Conservation (phyloP, 176 grass and related monocot genomes). For the Guadua angustifolia region DNA sequence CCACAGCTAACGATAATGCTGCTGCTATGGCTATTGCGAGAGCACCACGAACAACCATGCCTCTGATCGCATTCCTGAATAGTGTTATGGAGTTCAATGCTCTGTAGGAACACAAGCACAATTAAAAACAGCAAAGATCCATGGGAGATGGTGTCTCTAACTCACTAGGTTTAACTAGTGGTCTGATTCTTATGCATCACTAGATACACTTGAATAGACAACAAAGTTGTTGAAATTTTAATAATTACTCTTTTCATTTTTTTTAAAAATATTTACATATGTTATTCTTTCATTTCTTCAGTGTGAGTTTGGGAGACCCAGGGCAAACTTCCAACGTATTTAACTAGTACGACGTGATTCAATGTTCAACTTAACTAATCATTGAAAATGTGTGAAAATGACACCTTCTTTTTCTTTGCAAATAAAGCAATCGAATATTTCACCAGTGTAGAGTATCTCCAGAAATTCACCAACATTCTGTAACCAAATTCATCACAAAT, state of each 20-base stretch:
- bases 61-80: conserved; percentile 80
- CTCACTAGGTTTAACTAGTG: background rate
- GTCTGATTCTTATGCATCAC: background rate
- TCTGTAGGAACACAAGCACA: too few relatives aligned
- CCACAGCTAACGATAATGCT: conserved; percentile 70
- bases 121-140: too few relatives aligned
- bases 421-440: too few relatives aligned
- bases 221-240: background rate
- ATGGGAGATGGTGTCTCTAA: too few relatives aligned
- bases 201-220: background rate
- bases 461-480: too few relatives aligned
- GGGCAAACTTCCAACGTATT: too few relatives aligned
- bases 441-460: too few relatives aligned
- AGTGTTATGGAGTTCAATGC: background rate
- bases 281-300: background rate
- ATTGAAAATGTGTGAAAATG: too few relatives aligned
- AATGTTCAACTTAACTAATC: too few relatives aligned
- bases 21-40: conserved; percentile 94
- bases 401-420: too few relatives aligned
- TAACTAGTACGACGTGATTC: too few relatives aligned
- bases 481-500: too few relatives aligned
- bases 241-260: background rate
- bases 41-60: conserved; percentile 94
- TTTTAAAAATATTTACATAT: background rate
- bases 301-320: background rate